These are phyloP conservation scores for Fusarium devonianum DNA, from an alignment of 2,329 filamentous ascomycete genomes.

Conservation along the genomic window DNA sequence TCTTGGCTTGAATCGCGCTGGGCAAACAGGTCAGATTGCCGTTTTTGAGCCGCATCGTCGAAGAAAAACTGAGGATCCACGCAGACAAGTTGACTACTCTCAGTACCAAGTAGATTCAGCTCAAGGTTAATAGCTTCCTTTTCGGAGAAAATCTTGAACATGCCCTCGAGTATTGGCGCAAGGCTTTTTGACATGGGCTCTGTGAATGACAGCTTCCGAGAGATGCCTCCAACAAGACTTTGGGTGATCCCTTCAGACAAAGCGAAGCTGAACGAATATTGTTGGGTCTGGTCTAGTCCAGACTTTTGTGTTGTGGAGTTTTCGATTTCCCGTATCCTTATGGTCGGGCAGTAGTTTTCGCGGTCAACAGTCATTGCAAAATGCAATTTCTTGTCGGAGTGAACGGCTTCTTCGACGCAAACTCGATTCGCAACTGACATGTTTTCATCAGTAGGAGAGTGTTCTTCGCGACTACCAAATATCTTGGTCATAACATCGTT, in stretches of 20 bases:
- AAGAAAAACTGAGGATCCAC: conserved; percentile 53
- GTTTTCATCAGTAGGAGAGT: conserved; percentile 4
- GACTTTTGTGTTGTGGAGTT: conserved; percentile 29
- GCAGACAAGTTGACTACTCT: conserved; percentile 42
- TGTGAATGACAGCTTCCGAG: conserved; percentile 1
- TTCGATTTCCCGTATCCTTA: conserved; percentile 44
- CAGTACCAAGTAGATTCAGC: conserved; percentile 47
- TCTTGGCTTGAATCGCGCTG: conserved; percentile 47
- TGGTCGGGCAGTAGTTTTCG: conserved; percentile 47
- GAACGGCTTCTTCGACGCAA: conserved; percentile 46
- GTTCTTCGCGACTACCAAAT: conserved; percentile 12
- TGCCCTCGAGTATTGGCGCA: conserved; percentile 21
- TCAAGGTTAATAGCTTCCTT: conserved; percentile 58
- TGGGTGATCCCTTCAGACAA: conserved; percentile 41
- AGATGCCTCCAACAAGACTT: conserved; percentile 28
- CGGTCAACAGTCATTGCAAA: conserved; percentile 54
- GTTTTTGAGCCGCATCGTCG: conserved; percentile 55
- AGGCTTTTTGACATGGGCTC: conserved; percentile 19
- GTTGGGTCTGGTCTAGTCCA: neutral
- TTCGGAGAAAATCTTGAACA: conserved; percentile 51
- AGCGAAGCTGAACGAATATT: conserved; percentile 36
- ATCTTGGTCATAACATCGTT: conserved; percentile 11
- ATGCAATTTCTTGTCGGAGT: conserved; percentile 48
- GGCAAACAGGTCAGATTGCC: conserved; percentile 51
- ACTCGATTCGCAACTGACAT: conserved; percentile 41